These are phyloP conservation scores for Elsinoe australis DNA, from an alignment of 2,329 filamentous ascomycete genomes.

Conservation along the genomic window DNA sequence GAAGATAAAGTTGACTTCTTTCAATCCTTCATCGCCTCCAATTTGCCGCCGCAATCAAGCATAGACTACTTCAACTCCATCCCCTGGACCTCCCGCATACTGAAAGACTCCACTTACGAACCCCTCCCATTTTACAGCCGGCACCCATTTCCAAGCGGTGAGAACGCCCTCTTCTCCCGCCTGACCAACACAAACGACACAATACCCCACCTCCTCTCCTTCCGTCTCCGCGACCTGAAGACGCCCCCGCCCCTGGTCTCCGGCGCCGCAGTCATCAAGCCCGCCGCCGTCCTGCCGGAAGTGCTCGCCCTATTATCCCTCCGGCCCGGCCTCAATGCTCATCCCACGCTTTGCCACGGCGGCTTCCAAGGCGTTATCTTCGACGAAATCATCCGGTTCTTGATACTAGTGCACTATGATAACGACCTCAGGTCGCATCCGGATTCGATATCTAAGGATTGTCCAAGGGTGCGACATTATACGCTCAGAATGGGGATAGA, in stretches of 20 bases:
- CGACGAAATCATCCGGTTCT: constrained; percentile 6
- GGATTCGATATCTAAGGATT: neutral
- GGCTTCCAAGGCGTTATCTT: constrained; percentile 10
- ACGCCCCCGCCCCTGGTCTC: neutral
- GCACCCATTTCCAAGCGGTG: constrained; percentile 1
- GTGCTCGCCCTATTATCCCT: constrained; percentile 11
- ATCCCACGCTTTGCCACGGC: constrained; percentile 41
- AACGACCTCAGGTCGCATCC: neutral
- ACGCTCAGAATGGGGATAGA: constrained; percentile 59
- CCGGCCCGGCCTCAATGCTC: constrained; percentile 51
- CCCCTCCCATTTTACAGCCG: constrained; percentile 8
- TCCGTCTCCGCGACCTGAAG: neutral
- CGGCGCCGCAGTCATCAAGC: neutral
- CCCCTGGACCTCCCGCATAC: constrained; percentile 11
- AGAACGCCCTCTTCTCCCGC: constrained; percentile 11
- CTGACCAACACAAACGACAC: neutral
- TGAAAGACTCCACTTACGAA: constrained; percentile 6
- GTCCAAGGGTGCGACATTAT: constrained; percentile 7
- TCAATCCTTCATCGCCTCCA: neutral
- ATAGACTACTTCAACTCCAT: constrained; percentile 4
- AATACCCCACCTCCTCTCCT: constrained; percentile 3
- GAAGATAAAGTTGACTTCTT: constrained; percentile 3
- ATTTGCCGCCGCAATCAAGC: neutral
- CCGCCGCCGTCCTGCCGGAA: constrained; percentile 1
- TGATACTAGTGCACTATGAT: constrained; percentile 4